Evolutionary conservation across 73 alveolate species (phyloP), one percentile per base, ranked within the genome.

Genomic region (Paraurostyla sp.): DNA sequence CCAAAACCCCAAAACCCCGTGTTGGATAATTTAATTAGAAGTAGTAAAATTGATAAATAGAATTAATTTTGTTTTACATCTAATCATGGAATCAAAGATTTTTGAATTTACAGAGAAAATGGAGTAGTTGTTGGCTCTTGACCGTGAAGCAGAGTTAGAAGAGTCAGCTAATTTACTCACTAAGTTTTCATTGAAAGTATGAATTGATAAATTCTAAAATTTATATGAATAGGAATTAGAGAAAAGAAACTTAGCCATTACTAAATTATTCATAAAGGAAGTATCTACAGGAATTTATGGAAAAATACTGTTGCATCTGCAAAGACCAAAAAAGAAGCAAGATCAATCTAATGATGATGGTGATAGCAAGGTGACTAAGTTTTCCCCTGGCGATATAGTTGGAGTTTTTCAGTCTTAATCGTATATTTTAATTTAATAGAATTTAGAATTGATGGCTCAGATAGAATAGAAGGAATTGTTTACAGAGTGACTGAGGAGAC

Each of bases 301-400:
- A 40, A 94, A 95, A 76, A 87, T 86, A 69, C 69, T 94, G 71
- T 76, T 93, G 45, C 92, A 92, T 80, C 89, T 96, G 71, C 75
- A 84, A 65, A 95, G 94, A 91, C 90, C 89, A 71, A 43, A 88
- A 63, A 69, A 75, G 82, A 69, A 93, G 81, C 81, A 89, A 50
- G 32, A 18, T 16, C 20, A 54, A 40, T 23, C 9, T 23, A 49
- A 80, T 0, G 38, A 81, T 38, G 83, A 81, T 2, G 83, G 41
- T 2, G 81, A 81, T n/a, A 38, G 83, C 29, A 62, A 83, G 87
- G 13, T 76, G 60, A 80, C 93, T 78, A 95, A 94, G 87, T 90
- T 97, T 69, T 89, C 97, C 68, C 90, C 95, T 76, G 99, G 99
- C 0, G 99, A 97, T 86, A 93, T 93, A 7, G 98, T 97, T 13